phyloP scores from a whole-genome alignment of 768 basidiomycete genomes.

The Xerocomus spinulosus region DNA sequence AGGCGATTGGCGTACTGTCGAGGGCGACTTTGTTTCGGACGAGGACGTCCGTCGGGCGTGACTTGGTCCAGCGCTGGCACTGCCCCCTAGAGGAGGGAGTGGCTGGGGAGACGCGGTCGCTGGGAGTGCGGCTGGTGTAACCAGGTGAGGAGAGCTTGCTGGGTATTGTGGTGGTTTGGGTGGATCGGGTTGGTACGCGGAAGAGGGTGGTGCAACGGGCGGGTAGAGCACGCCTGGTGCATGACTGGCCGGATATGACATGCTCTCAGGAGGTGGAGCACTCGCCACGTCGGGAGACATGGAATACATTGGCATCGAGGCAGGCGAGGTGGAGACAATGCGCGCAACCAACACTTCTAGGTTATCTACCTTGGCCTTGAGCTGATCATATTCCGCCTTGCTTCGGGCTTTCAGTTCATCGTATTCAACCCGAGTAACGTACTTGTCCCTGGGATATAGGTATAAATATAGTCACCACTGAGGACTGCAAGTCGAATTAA shows the following conservation, averaged over 20 bases:
- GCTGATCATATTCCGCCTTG: slow-evolving; percentile 41
- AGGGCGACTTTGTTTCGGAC: slow-evolving; percentile 30
- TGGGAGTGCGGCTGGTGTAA: slow-evolving; percentile 19
- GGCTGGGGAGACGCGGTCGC: slow-evolving; percentile 19
- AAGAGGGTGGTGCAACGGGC: slow-evolving; percentile 14
- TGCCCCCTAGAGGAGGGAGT: slow-evolving; percentile 5
- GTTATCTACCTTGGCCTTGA: slow-evolving; percentile 59
- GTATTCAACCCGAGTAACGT: slow-evolving; percentile 71
- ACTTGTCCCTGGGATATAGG: slow-evolving; percentile 57
- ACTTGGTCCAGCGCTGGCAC: slow-evolving; percentile 14
- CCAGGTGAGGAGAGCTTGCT: slow-evolving; percentile 25
- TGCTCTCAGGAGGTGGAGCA: slow-evolving; percentile 20
- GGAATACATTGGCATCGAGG: slow-evolving; percentile 28
- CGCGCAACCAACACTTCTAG: slow-evolving; percentile 54
- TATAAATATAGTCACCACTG: slow-evolving; percentile 15
- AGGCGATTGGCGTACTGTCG: slow-evolving; percentile 34
- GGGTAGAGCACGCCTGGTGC: slow-evolving; percentile 25
- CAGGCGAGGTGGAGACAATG: slow-evolving; percentile 28
- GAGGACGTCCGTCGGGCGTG: slow-evolving; percentile 27
- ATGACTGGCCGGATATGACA: slow-evolving; percentile 29
- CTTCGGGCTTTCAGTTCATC: slow-evolving; percentile 64
- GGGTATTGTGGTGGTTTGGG: slow-evolving; percentile 26
- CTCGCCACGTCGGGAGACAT: slow-evolving; percentile 30
- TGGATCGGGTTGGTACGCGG: slow-evolving; percentile 25
- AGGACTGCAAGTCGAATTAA: neutral